These are phyloP conservation scores for Lactifluus pinguis DNA, from an alignment of 768 basidiomycete species.

Conservation along the genomic window DNA sequence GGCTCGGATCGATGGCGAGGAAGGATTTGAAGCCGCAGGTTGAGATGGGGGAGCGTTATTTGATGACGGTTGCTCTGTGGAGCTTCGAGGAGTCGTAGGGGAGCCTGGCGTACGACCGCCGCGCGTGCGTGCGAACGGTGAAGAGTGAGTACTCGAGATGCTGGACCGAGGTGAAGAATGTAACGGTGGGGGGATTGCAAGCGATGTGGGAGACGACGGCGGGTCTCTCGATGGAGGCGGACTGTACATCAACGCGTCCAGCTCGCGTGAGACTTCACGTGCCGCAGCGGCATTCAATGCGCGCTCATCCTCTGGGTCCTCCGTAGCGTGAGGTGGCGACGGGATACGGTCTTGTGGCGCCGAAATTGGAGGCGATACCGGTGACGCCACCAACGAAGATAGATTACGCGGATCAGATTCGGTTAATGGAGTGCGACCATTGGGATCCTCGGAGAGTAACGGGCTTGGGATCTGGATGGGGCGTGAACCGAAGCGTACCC, in stretches of 20 bases:
- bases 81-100: not conserved
- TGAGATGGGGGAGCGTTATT: not conserved
- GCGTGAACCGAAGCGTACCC: conserved; percentile 7
- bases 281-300: conserved; percentile 60
- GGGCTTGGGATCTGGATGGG: conserved; percentile 12
- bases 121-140: conserved; percentile 14
- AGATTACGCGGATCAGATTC: not conserved
- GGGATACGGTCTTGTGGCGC: not conserved
- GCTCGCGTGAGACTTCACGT: conserved; percentile 54
- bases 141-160: conserved; percentile 21
- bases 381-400: not conserved
- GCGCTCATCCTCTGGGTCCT: conserved; percentile 37
- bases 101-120: conserved; percentile 2
- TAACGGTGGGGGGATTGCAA: conserved; percentile 28
- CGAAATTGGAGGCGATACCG: not conserved
- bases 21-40: not conserved
- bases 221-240: conserved; percentile 20
- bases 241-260: conserved; percentile 45
- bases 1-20: conserved; percentile 5
- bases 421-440: not conserved
- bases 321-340: conserved; percentile 13
- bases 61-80: not conserved
- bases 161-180: conserved; percentile 19
- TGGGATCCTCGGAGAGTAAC: not conserved
- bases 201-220: conserved; percentile 30